Conservation (phyloP, 2,329 filamentous ascomycete genomes). For the Ophiosphaerella korrae region DNA sequence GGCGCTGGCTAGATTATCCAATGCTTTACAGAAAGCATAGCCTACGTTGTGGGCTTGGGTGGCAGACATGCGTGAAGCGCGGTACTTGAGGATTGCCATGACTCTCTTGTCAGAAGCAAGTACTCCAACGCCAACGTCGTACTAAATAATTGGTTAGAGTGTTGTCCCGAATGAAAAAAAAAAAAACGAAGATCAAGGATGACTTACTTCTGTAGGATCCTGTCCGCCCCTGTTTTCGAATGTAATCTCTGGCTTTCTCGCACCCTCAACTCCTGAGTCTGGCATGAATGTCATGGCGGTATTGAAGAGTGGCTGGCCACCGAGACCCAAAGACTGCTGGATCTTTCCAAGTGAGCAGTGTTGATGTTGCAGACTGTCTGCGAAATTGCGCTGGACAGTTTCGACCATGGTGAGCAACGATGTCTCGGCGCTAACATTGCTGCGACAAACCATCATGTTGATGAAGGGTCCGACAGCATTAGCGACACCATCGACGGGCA, state of each 20-base stretch:
- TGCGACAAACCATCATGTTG: slow-evolving; percentile 48
- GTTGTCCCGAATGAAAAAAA: too few relatives aligned
- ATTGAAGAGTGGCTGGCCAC: slow-evolving; percentile 47
- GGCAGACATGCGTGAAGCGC: too few relatives aligned
- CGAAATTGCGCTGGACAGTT: slow-evolving; percentile 17
- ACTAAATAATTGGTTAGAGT: slow-evolving; percentile 30
- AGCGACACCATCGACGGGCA: slow-evolving; percentile 50
- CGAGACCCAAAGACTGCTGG: slow-evolving; percentile 45
- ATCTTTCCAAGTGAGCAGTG: slow-evolving; percentile 45
- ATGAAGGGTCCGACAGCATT: slow-evolving; percentile 51
- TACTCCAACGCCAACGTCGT: slow-evolving; percentile 49
- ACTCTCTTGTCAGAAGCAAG: background rate
- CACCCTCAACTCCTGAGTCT: slow-evolving; percentile 9
- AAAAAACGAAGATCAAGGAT: too few relatives aligned
- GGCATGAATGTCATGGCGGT: slow-evolving; percentile 47
- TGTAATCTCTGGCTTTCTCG: slow-evolving; percentile 12
- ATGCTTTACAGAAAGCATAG: too few relatives aligned
- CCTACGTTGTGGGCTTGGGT: too few relatives aligned
- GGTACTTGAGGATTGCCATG: too few relatives aligned
- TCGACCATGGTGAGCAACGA: slow-evolving; percentile 6
- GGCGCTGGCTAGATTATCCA: too few relatives aligned
- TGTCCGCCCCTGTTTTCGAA: slow-evolving; percentile 21
- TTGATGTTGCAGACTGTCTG: slow-evolving; percentile 17
- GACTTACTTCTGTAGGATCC: slow-evolving; percentile 48
- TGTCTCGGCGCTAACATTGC: slow-evolving; percentile 34